phyloP scores from a whole-genome alignment of 352 stramenopile genomes.

The Phytophthora tentaculata region DNA sequence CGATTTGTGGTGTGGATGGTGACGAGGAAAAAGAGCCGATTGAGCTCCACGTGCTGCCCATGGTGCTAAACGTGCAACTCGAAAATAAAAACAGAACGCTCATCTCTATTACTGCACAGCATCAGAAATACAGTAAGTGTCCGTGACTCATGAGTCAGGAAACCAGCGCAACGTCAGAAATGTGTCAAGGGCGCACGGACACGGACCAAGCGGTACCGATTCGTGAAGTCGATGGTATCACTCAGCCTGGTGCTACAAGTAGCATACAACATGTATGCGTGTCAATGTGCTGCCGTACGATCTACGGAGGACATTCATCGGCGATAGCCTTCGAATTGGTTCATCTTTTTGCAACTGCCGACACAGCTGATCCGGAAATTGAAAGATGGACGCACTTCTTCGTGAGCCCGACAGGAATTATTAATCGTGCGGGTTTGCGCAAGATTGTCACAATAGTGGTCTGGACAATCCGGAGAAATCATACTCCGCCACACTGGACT shows the following conservation, averaged over 20 bases:
- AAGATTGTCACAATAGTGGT: slow-evolving; percentile 19
- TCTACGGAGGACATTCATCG: neutral
- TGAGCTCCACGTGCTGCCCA: slow-evolving; percentile 33
- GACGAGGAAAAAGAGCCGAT: slow-evolving; percentile 5
- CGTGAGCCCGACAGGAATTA: neutral
- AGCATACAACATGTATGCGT: too few relatives aligned
- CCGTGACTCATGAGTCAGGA: too few relatives aligned
- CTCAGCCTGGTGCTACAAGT: neutral
- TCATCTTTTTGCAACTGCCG: neutral
- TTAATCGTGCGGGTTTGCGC: neutral
- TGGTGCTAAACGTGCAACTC: slow-evolving; percentile 3
- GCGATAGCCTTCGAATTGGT: neutral
- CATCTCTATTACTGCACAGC: neutral
- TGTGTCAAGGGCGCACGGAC: neutral
- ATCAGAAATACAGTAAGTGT: too few relatives aligned
- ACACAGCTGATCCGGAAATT: neutral
- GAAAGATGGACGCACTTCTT: neutral
- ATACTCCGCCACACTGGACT: neutral
- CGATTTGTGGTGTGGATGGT: slow-evolving; percentile 10
- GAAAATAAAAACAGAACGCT: slow-evolving; percentile 3
- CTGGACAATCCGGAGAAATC: slow-evolving; percentile 21
- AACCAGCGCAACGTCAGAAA: too few relatives aligned
- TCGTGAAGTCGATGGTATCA: neutral
- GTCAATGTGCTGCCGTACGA: neutral
- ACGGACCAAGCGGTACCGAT: neutral